phyloP scores from a whole-genome alignment of 352 stramenopile species.

The Pythium biforme region DNA sequence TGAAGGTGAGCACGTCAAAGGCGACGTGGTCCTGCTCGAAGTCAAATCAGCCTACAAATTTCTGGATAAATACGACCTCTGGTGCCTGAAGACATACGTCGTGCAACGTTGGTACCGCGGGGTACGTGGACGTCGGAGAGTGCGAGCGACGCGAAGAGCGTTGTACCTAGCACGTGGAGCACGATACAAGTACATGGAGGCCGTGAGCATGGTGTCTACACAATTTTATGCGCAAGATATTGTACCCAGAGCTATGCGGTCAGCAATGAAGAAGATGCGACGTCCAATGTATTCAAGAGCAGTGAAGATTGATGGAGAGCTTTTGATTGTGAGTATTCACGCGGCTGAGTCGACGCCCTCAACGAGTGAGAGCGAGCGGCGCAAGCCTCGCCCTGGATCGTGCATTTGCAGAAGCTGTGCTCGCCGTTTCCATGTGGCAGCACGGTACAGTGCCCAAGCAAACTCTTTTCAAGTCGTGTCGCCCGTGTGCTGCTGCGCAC shows the following conservation, averaged over 20 bases:
- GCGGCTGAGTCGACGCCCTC: constrained; percentile 26
- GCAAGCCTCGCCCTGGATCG: background rate
- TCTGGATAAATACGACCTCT: constrained; percentile 62
- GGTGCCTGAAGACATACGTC: constrained; percentile 42
- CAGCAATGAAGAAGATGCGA: constrained; percentile 32
- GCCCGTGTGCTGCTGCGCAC: constrained; percentile 46
- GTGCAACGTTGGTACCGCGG: constrained; percentile 69
- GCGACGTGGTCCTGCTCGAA: constrained; percentile 73
- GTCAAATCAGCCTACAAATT: constrained; percentile 54
- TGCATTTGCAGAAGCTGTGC: constrained; percentile 46
- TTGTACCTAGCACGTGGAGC: constrained; percentile 34
- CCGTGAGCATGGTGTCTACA: constrained; percentile 29
- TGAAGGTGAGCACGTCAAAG: constrained; percentile 54
- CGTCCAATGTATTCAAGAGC: constrained; percentile 41
- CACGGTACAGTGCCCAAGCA: constrained; percentile 24
- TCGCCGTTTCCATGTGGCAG: constrained; percentile 42
- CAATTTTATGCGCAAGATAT: constrained; percentile 38
- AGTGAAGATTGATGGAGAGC: constrained; percentile 57
- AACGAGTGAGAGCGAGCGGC: background rate
- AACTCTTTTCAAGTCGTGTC: constrained; percentile 34
- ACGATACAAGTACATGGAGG: constrained; percentile 31
- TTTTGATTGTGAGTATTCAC: constrained; percentile 60
- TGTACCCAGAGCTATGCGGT: constrained; percentile 30
- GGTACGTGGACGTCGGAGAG: constrained; percentile 34
- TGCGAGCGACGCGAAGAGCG: constrained; percentile 27